Percentiles rank a stretch among this genome's conserved stretches.
Evolutionary conservation across 139 green algal genomes (phyloP).

Genomic region (Pleodorina starrii): DNA sequence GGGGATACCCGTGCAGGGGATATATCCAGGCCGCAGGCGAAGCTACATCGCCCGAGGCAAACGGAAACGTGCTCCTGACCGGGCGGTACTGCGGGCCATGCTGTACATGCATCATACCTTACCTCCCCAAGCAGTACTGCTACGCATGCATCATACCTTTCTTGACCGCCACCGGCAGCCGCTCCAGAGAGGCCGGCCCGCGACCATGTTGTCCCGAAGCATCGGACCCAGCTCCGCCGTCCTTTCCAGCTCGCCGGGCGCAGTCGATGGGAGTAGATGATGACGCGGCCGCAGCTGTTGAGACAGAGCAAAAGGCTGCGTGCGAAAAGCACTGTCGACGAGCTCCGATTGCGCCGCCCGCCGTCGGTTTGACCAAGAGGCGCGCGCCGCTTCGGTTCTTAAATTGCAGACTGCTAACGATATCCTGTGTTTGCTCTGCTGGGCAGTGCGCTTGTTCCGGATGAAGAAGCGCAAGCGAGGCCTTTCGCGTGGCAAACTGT

Average conservation of each 20-base stretch:
- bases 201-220: neutral
- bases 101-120: too few species aligned
- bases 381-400: neutral
- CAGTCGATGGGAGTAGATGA: neutral
- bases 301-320: slow-evolving; percentile 22
- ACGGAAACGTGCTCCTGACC: too few species aligned
- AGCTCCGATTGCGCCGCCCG: neutral
- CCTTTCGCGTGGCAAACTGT: neutral
- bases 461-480: neutral
- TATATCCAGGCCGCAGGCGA: too few species aligned
- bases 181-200: neutral
- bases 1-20: too few species aligned
- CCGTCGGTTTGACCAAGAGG: neutral
- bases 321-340: neutral
- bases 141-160: slow-evolving; percentile 25
- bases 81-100: too few species aligned
- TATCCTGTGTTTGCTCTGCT: neutral
- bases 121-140: too few species aligned
- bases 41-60: too few species aligned
- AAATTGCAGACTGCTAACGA: neutral
- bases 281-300: neutral
- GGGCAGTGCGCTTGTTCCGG: neutral
- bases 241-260: neutral
- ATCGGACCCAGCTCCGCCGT: too few species aligned
- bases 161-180: slow-evolving; percentile 31